Base-by-base conservation (phyloP, 176 grass and related monocot genomes). In the Avena insularis region DNA sequence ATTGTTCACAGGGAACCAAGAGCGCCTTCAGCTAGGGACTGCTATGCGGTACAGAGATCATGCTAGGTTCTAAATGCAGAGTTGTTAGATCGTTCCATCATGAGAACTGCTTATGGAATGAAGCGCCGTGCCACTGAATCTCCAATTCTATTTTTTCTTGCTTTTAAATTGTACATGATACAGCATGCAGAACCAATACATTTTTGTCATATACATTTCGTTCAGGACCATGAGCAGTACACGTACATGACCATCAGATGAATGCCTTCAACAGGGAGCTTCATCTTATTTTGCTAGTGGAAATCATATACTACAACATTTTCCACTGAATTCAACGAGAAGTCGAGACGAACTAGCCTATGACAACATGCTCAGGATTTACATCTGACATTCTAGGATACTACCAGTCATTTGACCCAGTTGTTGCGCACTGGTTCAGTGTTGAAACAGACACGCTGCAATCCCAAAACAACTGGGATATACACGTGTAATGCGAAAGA, bases 251-350 rank as follows among this genome's bases (percentile, higher is more conserved):
- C 33, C 33, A 35, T 35, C 33, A 35, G 33, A 33, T 35, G 33
- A 35, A 35, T 33, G 46, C 25, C 45, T 17, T 54, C 21, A 75
- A 16, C 1, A 2, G 25, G 10, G 17, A 70, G 36, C 57, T 80
- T 48, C 35, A 19, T 0, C 23, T 48, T 48, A 35, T 20, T 82
- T 71, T 66, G 65, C 73, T 51, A 82, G 56, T 35, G 60, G 17
- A 23, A 54, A 58, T 15, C 62, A 90, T 71, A 23, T 90, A 45
- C 61, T 82, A 48, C 70, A 65, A 31, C 70, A 66, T 79, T 33
- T 59, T 75, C 51, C 14, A 16, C 35, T 12, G 2, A 56, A 79
- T 48, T 72, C 47, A 6, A 75, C 46, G 20, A 14, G 81, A 68
- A 48, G 68, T 87, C 49, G 9, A 84, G 13, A 19, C 5, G 1